Evolutionary conservation across 2,329 filamentous ascomycete genomes (phyloP).

Genomic region (Aureobasidium sp.): DNA sequence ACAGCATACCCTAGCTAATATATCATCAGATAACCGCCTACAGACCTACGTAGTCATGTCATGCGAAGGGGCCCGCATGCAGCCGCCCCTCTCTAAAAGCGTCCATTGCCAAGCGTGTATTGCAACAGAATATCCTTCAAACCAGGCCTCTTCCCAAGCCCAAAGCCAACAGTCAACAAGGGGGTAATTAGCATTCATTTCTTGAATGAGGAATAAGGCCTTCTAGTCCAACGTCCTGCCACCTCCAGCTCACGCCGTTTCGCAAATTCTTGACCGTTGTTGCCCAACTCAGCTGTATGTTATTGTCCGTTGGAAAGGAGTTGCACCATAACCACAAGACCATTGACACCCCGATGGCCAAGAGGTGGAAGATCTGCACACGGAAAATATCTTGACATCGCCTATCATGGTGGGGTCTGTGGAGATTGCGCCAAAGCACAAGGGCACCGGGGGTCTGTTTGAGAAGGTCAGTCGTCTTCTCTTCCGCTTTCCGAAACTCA

Average conservation of each 20-base stretch:
- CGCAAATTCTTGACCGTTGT: not conserved
- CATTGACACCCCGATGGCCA: not conserved
- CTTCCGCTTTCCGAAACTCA: not conserved
- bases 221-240: conserved; percentile 8
- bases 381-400: conserved; percentile 5
- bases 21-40: conserved; percentile 3
- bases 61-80: not conserved
- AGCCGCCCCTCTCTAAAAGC: conserved; percentile 7
- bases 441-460: not conserved
- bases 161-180: conserved; percentile 1
- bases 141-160: not conserved
- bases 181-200: conserved; percentile 9
- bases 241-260: not conserved
- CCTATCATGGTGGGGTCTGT: conserved; percentile 10
- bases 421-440: conserved; percentile 4
- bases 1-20: conserved; percentile 7
- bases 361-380: conserved; percentile 2
- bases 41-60: not conserved
- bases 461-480: not conserved
- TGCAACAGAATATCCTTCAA: not conserved
- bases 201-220: not conserved
- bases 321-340: not conserved
- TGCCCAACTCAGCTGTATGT: not conserved
- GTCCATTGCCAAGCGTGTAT: not conserved
- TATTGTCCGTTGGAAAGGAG: conserved; percentile 10